Percentiles rank a stretch among this genome's conserved stretches.
These are phyloP conservation scores for Sporothrix dimorphospora DNA, from an alignment of 2,329 filamentous ascomycete species.

Conservation along the genomic window DNA sequence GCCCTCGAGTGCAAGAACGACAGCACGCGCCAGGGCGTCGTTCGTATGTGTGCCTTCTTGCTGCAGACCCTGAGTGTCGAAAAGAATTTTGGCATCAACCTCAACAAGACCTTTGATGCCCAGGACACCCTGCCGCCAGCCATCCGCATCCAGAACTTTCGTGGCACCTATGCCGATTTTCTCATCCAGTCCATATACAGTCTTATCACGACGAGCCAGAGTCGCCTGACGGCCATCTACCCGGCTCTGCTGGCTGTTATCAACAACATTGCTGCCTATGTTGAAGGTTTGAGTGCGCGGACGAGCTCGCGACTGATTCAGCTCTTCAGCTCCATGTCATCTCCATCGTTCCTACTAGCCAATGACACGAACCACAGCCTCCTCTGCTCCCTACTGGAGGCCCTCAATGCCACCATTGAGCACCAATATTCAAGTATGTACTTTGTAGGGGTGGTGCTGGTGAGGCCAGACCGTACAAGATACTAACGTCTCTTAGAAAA, in stretches of 20 bases:
- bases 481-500: slow-evolving; percentile 60
- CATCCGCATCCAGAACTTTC: slow-evolving; percentile 82
- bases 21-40: slow-evolving; percentile 83
- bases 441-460: no score
- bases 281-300: slow-evolving; percentile 73
- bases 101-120: slow-evolving; percentile 86
- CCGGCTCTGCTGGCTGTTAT: slow-evolving; percentile 89
- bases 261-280: slow-evolving; percentile 87
- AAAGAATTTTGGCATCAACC: slow-evolving; percentile 81
- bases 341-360: slow-evolving; percentile 85
- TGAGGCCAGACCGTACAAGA: not conserved
- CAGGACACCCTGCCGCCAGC: slow-evolving; percentile 83
- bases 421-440: slow-evolving; percentile 77
- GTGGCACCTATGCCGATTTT: slow-evolving; percentile 90
- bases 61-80: slow-evolving; percentile 94
- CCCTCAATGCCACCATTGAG: slow-evolving; percentile 86
- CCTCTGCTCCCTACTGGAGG: slow-evolving; percentile 80
- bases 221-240: slow-evolving; percentile 87
- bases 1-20: slow-evolving; percentile 88
- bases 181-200: slow-evolving; percentile 93
- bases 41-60: slow-evolving; percentile 97
- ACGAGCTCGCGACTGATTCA: slow-evolving; percentile 84
- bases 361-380: slow-evolving; percentile 90
- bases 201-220: slow-evolving; percentile 88
- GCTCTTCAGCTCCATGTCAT: slow-evolving; percentile 88